Conservation (phyloP, 169 alveolate genomes). For the Eimeria zaria region DNA sequence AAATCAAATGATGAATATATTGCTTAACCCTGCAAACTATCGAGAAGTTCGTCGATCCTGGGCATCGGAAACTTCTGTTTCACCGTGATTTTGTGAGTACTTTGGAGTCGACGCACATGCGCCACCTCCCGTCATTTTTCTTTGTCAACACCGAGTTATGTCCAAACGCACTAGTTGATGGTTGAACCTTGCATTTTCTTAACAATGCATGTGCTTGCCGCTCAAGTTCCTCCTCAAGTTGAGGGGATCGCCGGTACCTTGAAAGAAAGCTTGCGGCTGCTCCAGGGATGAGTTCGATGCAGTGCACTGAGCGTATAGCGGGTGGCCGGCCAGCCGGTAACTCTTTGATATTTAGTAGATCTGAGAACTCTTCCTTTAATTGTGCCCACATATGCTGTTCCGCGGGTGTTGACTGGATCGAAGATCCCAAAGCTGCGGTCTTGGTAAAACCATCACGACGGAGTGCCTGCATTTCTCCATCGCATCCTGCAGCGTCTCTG, state of each 20-base stretch:
- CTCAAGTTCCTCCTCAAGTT: background rate
- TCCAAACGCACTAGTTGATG: background rate
- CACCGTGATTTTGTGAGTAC: background rate
- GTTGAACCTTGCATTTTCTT: background rate
- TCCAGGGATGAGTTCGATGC: background rate
- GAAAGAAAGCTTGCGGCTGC: background rate
- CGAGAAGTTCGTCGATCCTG: background rate
- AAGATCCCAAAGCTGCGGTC: background rate
- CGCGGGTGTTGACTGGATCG: background rate
- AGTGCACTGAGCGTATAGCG: background rate
- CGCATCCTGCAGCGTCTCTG: background rate
- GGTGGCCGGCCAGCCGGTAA: background rate
- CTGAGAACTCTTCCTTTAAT: too few relatives aligned
- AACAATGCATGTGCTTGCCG: background rate
- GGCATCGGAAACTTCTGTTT: background rate
- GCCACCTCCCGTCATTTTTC: background rate
- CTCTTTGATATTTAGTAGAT: too few relatives aligned
- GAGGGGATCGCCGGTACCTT: background rate
- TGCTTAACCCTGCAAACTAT: background rate
- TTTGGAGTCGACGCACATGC: background rate
- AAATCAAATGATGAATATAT: background rate
- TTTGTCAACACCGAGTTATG: background rate
- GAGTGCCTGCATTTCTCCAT: background rate
- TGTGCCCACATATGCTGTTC: background rate
- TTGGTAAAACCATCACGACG: background rate